These are phyloP conservation scores for Macadamia tetraphylla DNA, from an alignment of 164 flowering plant species.

Conservation along the genomic window DNA sequence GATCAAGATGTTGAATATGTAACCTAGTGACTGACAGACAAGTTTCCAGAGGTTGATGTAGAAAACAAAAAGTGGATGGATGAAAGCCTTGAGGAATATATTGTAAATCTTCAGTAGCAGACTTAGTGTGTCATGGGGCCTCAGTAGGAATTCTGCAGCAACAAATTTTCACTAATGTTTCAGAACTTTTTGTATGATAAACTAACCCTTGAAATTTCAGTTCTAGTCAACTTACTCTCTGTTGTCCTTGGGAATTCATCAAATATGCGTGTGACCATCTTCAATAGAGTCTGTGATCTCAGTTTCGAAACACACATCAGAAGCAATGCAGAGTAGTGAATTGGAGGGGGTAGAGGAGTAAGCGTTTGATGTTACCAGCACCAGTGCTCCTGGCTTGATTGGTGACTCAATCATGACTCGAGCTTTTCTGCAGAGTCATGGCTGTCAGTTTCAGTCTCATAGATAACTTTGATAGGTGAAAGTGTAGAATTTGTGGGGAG, in stretches of 20 bases:
- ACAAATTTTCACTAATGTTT: neutral
- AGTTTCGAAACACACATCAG: too few relatives aligned
- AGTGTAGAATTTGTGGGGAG: too few relatives aligned
- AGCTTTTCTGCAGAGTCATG: slow-evolving; percentile 43
- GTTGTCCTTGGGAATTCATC: slow-evolving; percentile 44
- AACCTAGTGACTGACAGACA: slow-evolving; percentile 14
- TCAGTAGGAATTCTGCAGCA: slow-evolving; percentile 48
- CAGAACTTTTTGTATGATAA: neutral
- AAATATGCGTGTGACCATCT: slow-evolving; percentile 32
- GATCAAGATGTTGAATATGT: slow-evolving; percentile 13
- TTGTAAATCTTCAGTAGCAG: slow-evolving; percentile 25
- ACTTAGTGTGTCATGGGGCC: slow-evolving; percentile 25
- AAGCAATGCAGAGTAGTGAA: too few relatives aligned
- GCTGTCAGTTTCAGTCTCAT: too few relatives aligned
- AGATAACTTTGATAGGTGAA: too few relatives aligned
- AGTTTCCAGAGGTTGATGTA: slow-evolving; percentile 41
- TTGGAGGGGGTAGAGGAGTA: too few relatives aligned
- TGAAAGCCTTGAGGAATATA: slow-evolving; percentile 26
- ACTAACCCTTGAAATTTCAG: neutral
- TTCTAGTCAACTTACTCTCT: slow-evolving; percentile 27
- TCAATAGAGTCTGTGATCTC: slow-evolving; percentile 33
- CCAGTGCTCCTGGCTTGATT: slow-evolving; percentile 54
- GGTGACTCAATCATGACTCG: slow-evolving; percentile 57
- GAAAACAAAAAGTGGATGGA: slow-evolving; percentile 30
- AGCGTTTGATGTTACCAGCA: slow-evolving; percentile 36